phyloP scores from a whole-genome alignment of 768 basidiomycete genomes.

The Rhodotorula toruloides region DNA sequence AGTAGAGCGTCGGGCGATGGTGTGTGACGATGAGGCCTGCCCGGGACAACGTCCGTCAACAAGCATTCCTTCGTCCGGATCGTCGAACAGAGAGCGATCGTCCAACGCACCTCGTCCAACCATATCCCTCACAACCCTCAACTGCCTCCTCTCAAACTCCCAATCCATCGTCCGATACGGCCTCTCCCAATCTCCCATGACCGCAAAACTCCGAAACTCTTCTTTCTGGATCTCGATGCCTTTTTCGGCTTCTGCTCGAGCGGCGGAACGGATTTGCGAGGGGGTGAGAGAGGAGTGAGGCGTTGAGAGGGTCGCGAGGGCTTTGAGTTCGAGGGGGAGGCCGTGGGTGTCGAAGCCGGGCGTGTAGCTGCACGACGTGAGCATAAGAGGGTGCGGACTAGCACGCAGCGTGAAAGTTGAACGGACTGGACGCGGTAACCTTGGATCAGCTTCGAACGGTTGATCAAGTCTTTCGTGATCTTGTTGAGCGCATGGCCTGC shows the following conservation, averaged over 20 bases:
- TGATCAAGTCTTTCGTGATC: slow-evolving; percentile 91
- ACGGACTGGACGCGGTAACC: slow-evolving; percentile 77
- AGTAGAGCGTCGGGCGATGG: slow-evolving; percentile 87
- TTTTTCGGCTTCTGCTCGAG: slow-evolving; percentile 63
- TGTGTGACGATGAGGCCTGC: slow-evolving; percentile 77
- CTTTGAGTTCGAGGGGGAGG: slow-evolving; percentile 92
- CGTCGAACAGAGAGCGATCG: not conserved
- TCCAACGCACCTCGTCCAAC: slow-evolving; percentile 63
- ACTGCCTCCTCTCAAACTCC: slow-evolving; percentile 78
- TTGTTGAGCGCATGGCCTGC: slow-evolving; percentile 94
- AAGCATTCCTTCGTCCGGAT: not conserved
- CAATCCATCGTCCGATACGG: slow-evolving; percentile 89
- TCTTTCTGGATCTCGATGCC: slow-evolving; percentile 69
- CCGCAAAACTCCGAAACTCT: slow-evolving; percentile 73
- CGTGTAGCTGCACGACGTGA: slow-evolving; percentile 61
- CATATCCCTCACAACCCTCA: slow-evolving; percentile 79
- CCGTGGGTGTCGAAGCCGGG: slow-evolving; percentile 99
- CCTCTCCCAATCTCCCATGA: slow-evolving; percentile 77
- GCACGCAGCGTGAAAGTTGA: slow-evolving; percentile 10
- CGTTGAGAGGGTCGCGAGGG: slow-evolving; percentile 63
- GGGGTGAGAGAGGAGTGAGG: slow-evolving; percentile 55
- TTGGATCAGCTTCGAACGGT: slow-evolving; percentile 72
- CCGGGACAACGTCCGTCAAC: slow-evolving; percentile 53
- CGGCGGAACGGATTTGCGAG: slow-evolving; percentile 62
- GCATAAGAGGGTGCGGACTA: not conserved